Conservation (phyloP, 768 basidiomycete species). For the Hypsizygus marmoreus region DNA sequence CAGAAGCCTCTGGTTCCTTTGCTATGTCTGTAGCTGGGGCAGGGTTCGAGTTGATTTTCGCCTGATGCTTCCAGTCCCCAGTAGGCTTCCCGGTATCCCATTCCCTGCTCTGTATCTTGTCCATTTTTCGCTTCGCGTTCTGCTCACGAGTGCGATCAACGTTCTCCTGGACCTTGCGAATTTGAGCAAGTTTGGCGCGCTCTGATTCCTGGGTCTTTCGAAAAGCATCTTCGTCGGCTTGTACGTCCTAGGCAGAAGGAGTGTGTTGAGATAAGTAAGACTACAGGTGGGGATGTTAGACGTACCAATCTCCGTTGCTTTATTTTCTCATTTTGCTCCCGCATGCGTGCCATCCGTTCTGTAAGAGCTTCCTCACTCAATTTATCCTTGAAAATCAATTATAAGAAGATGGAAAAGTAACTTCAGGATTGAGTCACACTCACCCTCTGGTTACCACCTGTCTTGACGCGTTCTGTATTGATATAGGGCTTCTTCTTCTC, state of each 20-base stretch:
- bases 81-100: constrained; percentile 79
- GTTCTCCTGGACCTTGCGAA: constrained; percentile 66
- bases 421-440: constrained; percentile 18
- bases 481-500: constrained; percentile 76
- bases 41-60: constrained; percentile 16
- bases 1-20: constrained; percentile 7
- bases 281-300: neutral
- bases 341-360: constrained; percentile 62
- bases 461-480: constrained; percentile 83
- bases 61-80: constrained; percentile 29
- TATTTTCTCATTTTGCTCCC: constrained; percentile 67
- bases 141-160: constrained; percentile 74
- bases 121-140: constrained; percentile 80
- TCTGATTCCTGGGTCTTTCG: constrained; percentile 68
- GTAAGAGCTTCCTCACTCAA: constrained; percentile 56
- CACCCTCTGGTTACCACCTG: constrained; percentile 76
- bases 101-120: constrained; percentile 76
- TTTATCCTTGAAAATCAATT: constrained; percentile 27
- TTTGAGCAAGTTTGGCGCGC: constrained; percentile 55
- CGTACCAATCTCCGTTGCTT: constrained; percentile 59
- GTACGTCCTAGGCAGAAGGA: constrained; percentile 53
- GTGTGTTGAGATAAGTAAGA: neutral
- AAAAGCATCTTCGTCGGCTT: constrained; percentile 82
- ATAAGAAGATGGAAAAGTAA: constrained; percentile 2
- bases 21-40: constrained; percentile 10